A percentile compares a stretch with the other conserved stretches of the same genome.
Conservation (phyloP, 1,284 basidiomycete species). For the Mrakiaceae sp. region DNA sequence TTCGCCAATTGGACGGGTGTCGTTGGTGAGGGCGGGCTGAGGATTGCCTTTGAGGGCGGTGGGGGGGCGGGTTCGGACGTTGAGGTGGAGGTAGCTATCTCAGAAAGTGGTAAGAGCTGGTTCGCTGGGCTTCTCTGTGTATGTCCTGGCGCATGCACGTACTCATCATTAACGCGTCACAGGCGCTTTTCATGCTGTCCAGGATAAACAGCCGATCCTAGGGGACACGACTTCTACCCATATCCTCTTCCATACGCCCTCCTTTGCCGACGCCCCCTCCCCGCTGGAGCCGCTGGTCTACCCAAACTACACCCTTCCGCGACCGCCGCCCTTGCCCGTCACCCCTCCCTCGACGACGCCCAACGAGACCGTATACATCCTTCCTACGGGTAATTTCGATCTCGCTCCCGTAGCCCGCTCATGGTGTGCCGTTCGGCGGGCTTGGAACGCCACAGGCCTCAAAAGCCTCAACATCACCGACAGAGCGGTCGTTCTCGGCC, state of each 20-base stretch:
- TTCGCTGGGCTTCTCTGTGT: background rate
- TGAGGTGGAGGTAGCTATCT: conserved; percentile 1
- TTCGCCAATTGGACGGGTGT: conserved; percentile 6
- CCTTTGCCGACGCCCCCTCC: conserved; percentile 36
- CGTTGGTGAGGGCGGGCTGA: background rate
- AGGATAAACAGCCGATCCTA: conserved; percentile 42
- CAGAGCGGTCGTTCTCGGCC: conserved; percentile 22
- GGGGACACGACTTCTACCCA: conserved; percentile 66
- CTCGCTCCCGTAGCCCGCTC: conserved; percentile 45
- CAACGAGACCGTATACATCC: conserved; percentile 48
- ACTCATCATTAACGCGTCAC: background rate
- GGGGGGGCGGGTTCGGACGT: background rate
- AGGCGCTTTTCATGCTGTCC: background rate
- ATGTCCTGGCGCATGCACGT: background rate
- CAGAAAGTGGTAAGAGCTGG: background rate
- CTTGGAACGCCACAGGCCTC: background rate
- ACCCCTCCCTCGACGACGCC: conserved; percentile 34
- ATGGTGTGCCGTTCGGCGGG: conserved; percentile 43
- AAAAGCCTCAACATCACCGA: conserved; percentile 19
- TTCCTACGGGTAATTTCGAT: conserved; percentile 37
- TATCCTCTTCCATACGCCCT: conserved; percentile 62
- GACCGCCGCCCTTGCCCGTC: conserved; percentile 28
- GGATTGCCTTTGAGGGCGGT: background rate
- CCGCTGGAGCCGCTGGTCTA: conserved; percentile 42
- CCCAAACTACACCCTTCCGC: conserved; percentile 66